Evolutionary conservation across 805 yeast species (phyloP), one percentile per base, ranked within the genome.

Genomic region (Pichia scutulata): DNA sequence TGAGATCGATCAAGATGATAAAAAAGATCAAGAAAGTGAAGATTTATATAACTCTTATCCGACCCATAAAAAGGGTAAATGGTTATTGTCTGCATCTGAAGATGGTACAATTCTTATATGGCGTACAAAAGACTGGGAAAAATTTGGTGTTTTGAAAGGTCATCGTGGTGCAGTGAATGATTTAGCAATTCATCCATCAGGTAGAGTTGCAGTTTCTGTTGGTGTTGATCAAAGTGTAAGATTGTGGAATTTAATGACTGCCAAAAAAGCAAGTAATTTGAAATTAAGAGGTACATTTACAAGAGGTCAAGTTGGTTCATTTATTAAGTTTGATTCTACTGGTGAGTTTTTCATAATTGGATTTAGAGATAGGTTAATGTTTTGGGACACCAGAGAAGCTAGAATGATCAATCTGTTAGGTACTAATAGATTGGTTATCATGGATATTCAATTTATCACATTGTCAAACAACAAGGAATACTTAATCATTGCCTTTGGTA

Each of bases 111-210:
- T 93, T 44, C 79, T 89, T 47, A 77, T 93, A 41, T 93, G 99
- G 99, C 76, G 98, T 66, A 86, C 93, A 3, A 89, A 87, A 65
- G 99, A 93, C 69, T 93, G 99, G 99, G 98, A 93, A 63, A 76
- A 81, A 41, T 82, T 88, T 64, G 95, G 93, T 5, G 81, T 83
- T 14, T 72, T 93, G 66, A 89, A 89, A 65, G 98, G 97, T 13
- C 98, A 92, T 68, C 76, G 76, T 42, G 92, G 81, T n/a, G 74
- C 86, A 48, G 78, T 93, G 41, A 86, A 84, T 57, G 98, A 89
- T 65, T 61, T 93, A 41, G 85, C 89, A 26, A 85, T 93, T 39
- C 99, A 93, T 66, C 95, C 95, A 18, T 74, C 89, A 4, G 96
- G 96, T 14, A 78, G 88, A 68, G 81, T 93, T 51, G 97, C 97